Evolutionary conservation across 495 filamentous ascomycete genomes (phyloP), one percentile per base, ranked within the genome.

Genomic region (Parmelia sp.): DNA sequence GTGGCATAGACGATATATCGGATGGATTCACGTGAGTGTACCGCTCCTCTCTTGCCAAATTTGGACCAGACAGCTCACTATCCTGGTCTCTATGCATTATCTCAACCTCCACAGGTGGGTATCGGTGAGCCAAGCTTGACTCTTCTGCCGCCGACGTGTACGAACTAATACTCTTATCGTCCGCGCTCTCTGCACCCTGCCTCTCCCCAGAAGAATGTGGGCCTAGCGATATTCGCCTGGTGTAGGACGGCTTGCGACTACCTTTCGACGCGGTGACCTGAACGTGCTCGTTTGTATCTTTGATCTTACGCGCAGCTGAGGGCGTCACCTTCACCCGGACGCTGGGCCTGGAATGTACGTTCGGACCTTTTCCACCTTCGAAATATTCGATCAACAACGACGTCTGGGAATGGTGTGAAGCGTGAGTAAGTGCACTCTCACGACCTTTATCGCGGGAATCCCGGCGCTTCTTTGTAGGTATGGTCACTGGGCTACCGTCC

Each of bases 351-450:
- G 81, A 88, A 78, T 76, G 81, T 61, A 78, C 78, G 68, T 84
- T 80, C 39, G 77, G 71, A 61, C 79, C 78, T 74, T 94, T 96
- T 59, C 90, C 88, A 68, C 86, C 91, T 76, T 96, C 92, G 72
- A 97, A 99, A 75, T 97, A 97, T 76, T 99, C 94, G 72, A 99
- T 99, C 72, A 99, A 80, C 58, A 99, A 83, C 58, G 91, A 96
- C 47, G 94, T 96, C 74, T 95, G 92, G 57, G 90, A 94, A 61
- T 85, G 80, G 44, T 83, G 78, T 29, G 79, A 73, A 62, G 81
- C 75, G 63, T 70, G 76, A 67, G 81, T 77, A 68, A 79, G 73
- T 64, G 79, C 81, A 68, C 80, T 78, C 61, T 78, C 76, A 57
- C 75, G 73, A 60, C 82, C 82, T 70, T 81, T 84, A 70, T 81